These are phyloP conservation scores for Canariomyces notabilis DNA, from an alignment of 2,329 filamentous ascomycete species.

Conservation along the genomic window DNA sequence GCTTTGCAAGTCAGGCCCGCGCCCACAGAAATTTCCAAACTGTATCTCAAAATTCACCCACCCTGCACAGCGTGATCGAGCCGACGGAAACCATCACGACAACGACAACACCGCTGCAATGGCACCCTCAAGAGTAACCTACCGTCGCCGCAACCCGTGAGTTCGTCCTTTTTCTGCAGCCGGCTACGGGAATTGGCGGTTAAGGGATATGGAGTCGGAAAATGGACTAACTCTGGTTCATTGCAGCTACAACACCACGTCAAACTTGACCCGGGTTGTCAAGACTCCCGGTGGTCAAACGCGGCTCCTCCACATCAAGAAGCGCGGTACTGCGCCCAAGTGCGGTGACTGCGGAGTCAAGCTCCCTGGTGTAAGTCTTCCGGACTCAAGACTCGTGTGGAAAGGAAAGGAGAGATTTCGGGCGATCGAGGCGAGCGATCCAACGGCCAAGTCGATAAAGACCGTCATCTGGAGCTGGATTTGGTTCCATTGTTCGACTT, in stretches of 20 bases:
- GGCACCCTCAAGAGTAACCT: constrained; percentile 56
- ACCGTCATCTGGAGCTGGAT: not conserved
- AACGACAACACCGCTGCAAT: constrained; percentile 47
- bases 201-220: not conserved
- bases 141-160: constrained; percentile 78
- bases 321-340: constrained; percentile 96
- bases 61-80: constrained; percentile 25
- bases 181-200: not conserved
- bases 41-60: constrained; percentile 27
- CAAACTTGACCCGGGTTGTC: constrained; percentile 92
- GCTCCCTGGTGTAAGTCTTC: constrained; percentile 85
- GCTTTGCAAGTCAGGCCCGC: constrained; percentile 24
- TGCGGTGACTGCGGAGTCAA: constrained; percentile 99
- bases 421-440: not conserved
- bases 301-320: constrained; percentile 98
- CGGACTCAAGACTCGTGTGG: constrained; percentile 9
- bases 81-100: constrained; percentile 27
- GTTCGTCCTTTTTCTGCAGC: constrained; percentile 33
- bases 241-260: constrained; percentile 90
- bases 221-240: constrained; percentile 15
- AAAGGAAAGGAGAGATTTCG: not conserved
- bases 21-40: constrained; percentile 29
- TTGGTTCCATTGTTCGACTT: not conserved
- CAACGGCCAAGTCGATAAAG: not conserved
- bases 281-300: constrained; percentile 96